Evolutionary conservation across 2,329 filamentous ascomycete species (phyloP).

Genomic region (Macrophomina pseudophaseolina): DNA sequence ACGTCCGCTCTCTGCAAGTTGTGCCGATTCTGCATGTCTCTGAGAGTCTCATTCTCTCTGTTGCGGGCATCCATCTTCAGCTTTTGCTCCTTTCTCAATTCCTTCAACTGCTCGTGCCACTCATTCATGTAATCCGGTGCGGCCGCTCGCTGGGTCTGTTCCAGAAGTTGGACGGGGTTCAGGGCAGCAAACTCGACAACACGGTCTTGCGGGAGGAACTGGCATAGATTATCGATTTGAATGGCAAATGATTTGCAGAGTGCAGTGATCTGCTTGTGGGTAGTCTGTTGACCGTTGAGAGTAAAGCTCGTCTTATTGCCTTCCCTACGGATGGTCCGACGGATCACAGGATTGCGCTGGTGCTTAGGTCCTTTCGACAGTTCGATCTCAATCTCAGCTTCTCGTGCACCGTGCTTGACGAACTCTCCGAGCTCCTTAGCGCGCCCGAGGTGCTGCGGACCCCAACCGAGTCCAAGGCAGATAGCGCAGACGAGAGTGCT

Average conservation of each 20-base stretch:
- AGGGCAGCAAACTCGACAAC: constrained; percentile 92
- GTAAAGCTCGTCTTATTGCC: constrained; percentile 82
- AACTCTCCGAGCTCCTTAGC: constrained; percentile 86
- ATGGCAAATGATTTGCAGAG: constrained; percentile 78
- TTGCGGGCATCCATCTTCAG: constrained; percentile 63
- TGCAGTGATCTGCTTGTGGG: constrained; percentile 67
- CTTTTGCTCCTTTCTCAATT: constrained; percentile 72
- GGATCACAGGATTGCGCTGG: constrained; percentile 72
- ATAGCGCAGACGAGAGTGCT: constrained; percentile 97
- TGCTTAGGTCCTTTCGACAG: constrained; percentile 68
- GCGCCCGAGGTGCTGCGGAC: constrained; percentile 78
- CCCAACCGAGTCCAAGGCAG: constrained; percentile 87
- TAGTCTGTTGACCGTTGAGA: constrained; percentile 69
- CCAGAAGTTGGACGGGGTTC: constrained; percentile 78
- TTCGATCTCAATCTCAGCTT: constrained; percentile 88
- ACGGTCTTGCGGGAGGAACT: constrained; percentile 94
- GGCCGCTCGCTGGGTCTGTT: constrained; percentile 86
- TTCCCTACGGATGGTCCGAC: constrained; percentile 77
- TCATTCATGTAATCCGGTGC: constrained; percentile 79
- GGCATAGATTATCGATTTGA: constrained; percentile 96
- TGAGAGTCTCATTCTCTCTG: constrained; percentile 66
- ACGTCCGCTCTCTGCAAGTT: constrained; percentile 78
- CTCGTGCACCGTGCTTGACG: constrained; percentile 83
- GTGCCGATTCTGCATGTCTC: constrained; percentile 74
- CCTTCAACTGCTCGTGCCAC: constrained; percentile 77